Conservation (phyloP, 1,139 yeast species). For the Williopsis jadinii region DNA sequence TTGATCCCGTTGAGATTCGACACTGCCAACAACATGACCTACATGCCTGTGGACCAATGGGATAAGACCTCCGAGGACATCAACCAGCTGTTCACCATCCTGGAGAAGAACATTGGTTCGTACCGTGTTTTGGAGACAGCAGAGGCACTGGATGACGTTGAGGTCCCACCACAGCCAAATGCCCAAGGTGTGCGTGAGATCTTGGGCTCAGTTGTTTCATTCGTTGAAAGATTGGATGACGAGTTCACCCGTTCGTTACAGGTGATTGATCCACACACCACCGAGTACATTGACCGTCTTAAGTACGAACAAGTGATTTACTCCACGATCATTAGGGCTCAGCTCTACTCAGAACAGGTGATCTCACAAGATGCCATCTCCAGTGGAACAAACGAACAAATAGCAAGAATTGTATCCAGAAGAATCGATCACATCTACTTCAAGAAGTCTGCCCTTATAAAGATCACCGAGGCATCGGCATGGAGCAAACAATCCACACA, state of each 20-base stretch:
- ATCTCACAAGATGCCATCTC: conserved; percentile 37
- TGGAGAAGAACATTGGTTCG: conserved; percentile 51
- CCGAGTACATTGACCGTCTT: conserved; percentile 86
- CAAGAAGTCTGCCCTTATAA: conserved; percentile 76
- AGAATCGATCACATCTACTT: conserved; percentile 91
- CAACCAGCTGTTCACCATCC: conserved; percentile 51
- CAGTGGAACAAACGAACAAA: conserved; percentile 44
- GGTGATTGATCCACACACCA: conserved; percentile 88
- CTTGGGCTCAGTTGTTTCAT: conserved; percentile 78
- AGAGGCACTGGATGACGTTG: conserved; percentile 69
- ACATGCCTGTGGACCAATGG: conserved; percentile 85
- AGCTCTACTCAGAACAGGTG: conserved; percentile 71
- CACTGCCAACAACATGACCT: conserved; percentile 55
- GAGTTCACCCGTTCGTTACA: conserved; percentile 87
- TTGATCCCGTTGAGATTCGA: conserved; percentile 88
- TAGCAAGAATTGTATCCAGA: conserved; percentile 72
- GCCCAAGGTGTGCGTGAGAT: conserved; percentile 62
- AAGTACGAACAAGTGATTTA: conserved; percentile 81
- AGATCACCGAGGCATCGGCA: conserved; percentile 60
- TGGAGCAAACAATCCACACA: conserved; percentile 36
- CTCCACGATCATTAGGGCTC: conserved; percentile 73
- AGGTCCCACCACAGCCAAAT: conserved; percentile 65
- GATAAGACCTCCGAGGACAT: conserved; percentile 60
- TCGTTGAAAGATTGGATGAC: conserved; percentile 91
- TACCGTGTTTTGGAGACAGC: conserved; percentile 81